Evolutionary conservation across 2,329 filamentous ascomycete species (phyloP), one percentile per base, ranked within the genome.

Genomic region (Chaetomium sp.): DNA sequence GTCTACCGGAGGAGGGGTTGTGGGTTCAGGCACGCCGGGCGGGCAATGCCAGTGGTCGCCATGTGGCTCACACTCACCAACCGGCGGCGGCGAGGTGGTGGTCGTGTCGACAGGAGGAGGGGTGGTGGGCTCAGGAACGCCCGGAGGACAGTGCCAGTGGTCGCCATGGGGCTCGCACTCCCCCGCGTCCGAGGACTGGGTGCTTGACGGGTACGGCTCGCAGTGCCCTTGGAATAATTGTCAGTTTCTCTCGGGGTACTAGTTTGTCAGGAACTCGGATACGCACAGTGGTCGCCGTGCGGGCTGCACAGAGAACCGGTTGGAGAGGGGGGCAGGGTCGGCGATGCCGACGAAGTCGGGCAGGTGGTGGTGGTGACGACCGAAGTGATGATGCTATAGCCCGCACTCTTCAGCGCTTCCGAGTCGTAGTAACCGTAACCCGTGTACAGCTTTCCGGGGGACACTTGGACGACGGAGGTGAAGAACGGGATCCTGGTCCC

Each of bases 111-210:
- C 33, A 1, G n/a, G 31, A 10, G 33, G 54, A 42, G 54, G 54
- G 5, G 54, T 56, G 4, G 54, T 56, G 21, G 54, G 54, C 4
- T 38, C 31, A 2, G 54, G 54, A 12, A 42, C 33, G 19, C 54
- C 54, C 2, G 54, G 21, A 10, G 54, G 54, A 23, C 54, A 56
- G 13, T 56, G 54, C 54, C 54, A 56, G 6, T 56, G 54, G 61
- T 54, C 54, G 27, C 55, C 60, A 42, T 66, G 31, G n/a, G 64
- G 50, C 51, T 60, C 33, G 51, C 60, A 62, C 42, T 50, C 27
- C 10, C 45, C 54, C 3, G 10, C 50, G 31, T 25, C 35, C 3
- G 53, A 45, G 19, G 53, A 31, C 19, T 57, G 31, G 8, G 54
- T 33, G 19, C 38, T 56, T 35, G 55, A 59, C 4, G 62, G 62